Evolutionary conservation across 805 yeast species (phyloP), one percentile per base, ranked within the genome.

Genomic region (Candida pini): DNA sequence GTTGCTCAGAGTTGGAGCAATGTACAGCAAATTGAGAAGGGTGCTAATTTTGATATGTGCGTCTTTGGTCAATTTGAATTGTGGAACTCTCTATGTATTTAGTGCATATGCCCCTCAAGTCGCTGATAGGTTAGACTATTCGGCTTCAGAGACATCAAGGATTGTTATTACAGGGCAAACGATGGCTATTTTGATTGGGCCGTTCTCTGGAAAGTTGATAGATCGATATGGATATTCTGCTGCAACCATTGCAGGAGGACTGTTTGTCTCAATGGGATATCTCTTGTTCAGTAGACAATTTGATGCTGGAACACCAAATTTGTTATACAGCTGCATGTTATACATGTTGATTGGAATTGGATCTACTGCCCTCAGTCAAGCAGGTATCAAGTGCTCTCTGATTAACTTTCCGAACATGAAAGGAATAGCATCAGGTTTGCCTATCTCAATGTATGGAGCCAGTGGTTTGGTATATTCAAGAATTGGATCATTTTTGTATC

Each of bases 61-160:
- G 4, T 39, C 56, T 1, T 13, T 43, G 7, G 45, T 56, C 16
- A 48, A 51, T 9, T 55, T 79, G 31, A 71, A 71, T 13, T 76
- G 85, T 46, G 94, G 94, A 1, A 84, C 92, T 2, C 62, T 81
- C 48, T 84, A 84, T 56, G 62, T 83, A 30, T 84, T 78, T 58
- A 77, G 85, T 7, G 84, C 86, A 1, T 84, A 76, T 54, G 80
- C 87, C 25, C 90, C 94, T 0, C 92, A 84, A 53, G 65, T 82
- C 35, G 84, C 88, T 1, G 56, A 56, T 19, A 65, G 66, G 33
- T 66, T 84, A 34, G 59, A 60, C 15, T 74, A 84, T 45, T 53
- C 74, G 1, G 86, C 84, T 3, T 67, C 84, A 0, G 71, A 79
- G 34, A 66, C 83, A 4, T 76, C 88, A 4, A 51, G 68, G 19